Evolutionary conservation across 2,329 filamentous ascomycete genomes (phyloP).

Genomic region (Clarireedia sp.): DNA sequence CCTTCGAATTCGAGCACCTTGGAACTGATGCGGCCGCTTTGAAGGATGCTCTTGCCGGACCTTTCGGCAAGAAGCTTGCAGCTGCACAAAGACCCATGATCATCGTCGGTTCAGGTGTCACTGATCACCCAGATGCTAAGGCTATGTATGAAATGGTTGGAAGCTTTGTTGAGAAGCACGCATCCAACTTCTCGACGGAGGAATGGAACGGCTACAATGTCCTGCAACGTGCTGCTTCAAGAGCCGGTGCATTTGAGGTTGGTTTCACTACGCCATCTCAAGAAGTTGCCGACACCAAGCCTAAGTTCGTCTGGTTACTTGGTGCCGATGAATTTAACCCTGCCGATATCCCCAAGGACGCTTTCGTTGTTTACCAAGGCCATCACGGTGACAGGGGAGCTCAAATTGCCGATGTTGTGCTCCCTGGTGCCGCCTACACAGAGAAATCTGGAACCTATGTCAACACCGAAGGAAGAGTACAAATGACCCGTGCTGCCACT

Average conservation of each 20-base stretch:
- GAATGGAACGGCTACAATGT: conserved; percentile 99
- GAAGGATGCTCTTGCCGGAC: conserved; percentile 75
- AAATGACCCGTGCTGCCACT: conserved; percentile 86
- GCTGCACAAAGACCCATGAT: conserved; percentile 92
- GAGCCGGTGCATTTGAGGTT: conserved; percentile 88
- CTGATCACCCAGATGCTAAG: conserved; percentile 85
- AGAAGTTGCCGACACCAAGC: conserved; percentile 71
- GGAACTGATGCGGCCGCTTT: conserved; percentile 71
- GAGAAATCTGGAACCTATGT: conserved; percentile 95
- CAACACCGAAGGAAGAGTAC: conserved; percentile 95
- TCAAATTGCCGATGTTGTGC: conserved; percentile 84
- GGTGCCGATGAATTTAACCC: conserved; percentile 86
- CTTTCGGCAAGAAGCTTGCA: conserved; percentile 88
- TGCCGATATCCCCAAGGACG: conserved; percentile 85
- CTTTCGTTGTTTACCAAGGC: conserved; percentile 95
- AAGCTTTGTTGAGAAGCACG: conserved; percentile 86
- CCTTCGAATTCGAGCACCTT: conserved; percentile 90
- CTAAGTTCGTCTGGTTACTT: conserved; percentile 95
- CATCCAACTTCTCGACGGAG: conserved; percentile 73
- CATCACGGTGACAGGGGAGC: conserved; percentile 95
- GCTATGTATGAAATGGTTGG: conserved; percentile 89
- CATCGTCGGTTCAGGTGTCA: conserved; percentile 84
- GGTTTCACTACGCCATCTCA: conserved; percentile 84
- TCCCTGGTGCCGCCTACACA: conserved; percentile 91
- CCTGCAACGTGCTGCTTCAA: conserved; percentile 85